These are phyloP conservation scores for Astragalus glycyphyllos DNA, from an alignment of 306 rosid species.

Conservation along the genomic window DNA sequence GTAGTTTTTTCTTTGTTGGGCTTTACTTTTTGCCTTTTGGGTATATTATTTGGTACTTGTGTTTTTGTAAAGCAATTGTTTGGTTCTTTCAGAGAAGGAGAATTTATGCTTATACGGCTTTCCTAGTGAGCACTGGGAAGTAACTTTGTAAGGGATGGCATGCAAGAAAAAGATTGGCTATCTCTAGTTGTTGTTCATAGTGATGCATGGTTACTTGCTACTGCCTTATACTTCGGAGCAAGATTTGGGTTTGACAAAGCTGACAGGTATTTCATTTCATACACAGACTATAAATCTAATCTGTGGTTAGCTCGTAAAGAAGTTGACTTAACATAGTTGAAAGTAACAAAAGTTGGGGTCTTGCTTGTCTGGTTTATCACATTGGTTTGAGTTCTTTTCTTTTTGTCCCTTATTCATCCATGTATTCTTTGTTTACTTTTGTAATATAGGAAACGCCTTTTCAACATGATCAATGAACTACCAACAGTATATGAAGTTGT, in stretches of 20 bases:
- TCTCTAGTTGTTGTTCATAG: slow-evolving; percentile 91
- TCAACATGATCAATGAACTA: slow-evolving; percentile 82
- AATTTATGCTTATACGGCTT: slow-evolving; percentile 86
- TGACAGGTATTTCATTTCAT: slow-evolving; percentile 77
- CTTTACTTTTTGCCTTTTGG: background rate
- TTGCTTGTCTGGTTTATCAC: slow-evolving; percentile 20
- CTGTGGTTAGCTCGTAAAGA: background rate
- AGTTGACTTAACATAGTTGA: background rate
- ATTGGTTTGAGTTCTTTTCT: no score
- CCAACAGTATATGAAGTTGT: slow-evolving; percentile 87
- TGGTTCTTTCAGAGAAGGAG: slow-evolving; percentile 79
- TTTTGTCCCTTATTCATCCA: slow-evolving; percentile 22
- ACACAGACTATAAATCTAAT: background rate
- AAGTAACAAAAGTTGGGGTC: no score
- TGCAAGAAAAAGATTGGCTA: slow-evolving; percentile 91
- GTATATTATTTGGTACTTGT: slow-evolving; percentile 37
- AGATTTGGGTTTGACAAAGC: slow-evolving; percentile 87
- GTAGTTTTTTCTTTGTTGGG: background rate
- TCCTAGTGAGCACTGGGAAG: slow-evolving; percentile 97
- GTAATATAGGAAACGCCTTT: slow-evolving; percentile 77
- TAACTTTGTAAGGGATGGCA: slow-evolving; percentile 96
- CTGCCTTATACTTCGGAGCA: slow-evolving; percentile 93
- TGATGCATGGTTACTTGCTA: slow-evolving; percentile 95
- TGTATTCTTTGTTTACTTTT: slow-evolving; percentile 12
- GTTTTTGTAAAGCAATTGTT: slow-evolving; percentile 28